phyloP scores from a whole-genome alignment of 345 rosid genomes.

The Arabidopsis arenosa region DNA sequence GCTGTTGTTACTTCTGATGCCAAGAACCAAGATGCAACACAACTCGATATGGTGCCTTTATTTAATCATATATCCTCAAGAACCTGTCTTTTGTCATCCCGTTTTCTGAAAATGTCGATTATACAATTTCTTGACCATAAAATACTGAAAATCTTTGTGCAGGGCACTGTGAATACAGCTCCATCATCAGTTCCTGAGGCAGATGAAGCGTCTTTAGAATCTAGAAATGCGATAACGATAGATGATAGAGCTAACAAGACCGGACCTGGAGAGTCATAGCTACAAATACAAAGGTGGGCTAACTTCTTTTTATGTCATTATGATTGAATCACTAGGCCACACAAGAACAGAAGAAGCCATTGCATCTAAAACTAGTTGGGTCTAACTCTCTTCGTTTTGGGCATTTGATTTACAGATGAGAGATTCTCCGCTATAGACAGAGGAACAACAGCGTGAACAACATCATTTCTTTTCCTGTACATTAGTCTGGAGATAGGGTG shows the following conservation, averaged over 20 bases:
- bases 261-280: conserved; percentile 37
- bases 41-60: conserved; percentile 35
- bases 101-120: conserved; percentile 7
- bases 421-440: conserved; percentile 11
- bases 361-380: conserved; percentile 17
- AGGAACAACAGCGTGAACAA: conserved; percentile 22
- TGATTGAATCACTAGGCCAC: conserved; percentile 18
- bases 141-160: conserved; percentile 22
- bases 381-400: conserved; percentile 28
- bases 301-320: conserved; percentile 3
- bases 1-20: conserved; percentile 16
- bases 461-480: conserved; percentile 28
- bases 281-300: conserved; percentile 31
- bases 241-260: conserved; percentile 37
- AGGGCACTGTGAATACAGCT: conserved; percentile 28
- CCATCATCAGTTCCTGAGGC: conserved; percentile 31
- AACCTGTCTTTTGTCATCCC: conserved; percentile 13
- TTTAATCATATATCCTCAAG: conserved; percentile 12
- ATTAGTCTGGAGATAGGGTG: conserved; percentile 40
- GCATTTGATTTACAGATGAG: conserved; percentile 36
- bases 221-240: conserved; percentile 41
- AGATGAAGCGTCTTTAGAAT: conserved; percentile 44
- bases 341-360: conserved; percentile 12
- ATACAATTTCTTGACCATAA: neutral
- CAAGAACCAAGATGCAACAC: conserved; percentile 28